These are phyloP conservation scores for Dipteronia sinensis DNA, from an alignment of 345 rosid species.

Conservation along the genomic window DNA sequence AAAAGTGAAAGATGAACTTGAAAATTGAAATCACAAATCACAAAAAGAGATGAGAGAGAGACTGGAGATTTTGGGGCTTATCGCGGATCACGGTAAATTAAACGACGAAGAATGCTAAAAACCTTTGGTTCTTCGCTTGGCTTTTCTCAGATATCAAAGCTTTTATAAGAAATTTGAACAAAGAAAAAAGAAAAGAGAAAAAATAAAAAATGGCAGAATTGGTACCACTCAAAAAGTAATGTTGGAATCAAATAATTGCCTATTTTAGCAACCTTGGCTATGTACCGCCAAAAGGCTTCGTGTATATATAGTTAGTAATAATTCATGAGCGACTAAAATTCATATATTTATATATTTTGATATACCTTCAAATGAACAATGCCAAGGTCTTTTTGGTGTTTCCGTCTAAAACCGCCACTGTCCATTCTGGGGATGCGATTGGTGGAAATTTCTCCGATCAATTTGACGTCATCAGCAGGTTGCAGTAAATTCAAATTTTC, in stretches of 20 bases:
- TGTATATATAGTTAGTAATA: neutral
- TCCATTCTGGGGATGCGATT: slow-evolving; percentile 58
- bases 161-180: slow-evolving; percentile 20
- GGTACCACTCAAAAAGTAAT: slow-evolving; percentile 18
- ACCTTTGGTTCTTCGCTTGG: slow-evolving; percentile 33
- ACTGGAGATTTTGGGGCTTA: neutral
- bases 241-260: slow-evolving; percentile 31
- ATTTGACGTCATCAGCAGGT: slow-evolving; percentile 56
- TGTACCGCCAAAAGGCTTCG: slow-evolving; percentile 29
- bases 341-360: neutral
- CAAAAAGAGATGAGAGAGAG: slow-evolving; percentile 18
- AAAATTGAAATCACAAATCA: slow-evolving; percentile 24
- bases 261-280: slow-evolving; percentile 19
- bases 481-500: slow-evolving; percentile 56
- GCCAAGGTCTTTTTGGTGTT: slow-evolving; percentile 68
- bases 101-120: slow-evolving; percentile 33
- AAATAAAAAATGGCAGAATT: slow-evolving; percentile 26
- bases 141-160: slow-evolving; percentile 44
- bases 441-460: slow-evolving; percentile 75
- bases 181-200: slow-evolving; percentile 8
- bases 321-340: neutral
- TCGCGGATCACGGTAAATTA: slow-evolving; percentile 24
- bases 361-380: slow-evolving; percentile 83
- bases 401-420: slow-evolving; percentile 58
- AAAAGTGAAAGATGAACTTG: slow-evolving; percentile 18